Evolutionary conservation across 2,329 filamentous ascomycete genomes (phyloP).

Genomic region (Atkinsonella texensis): DNA sequence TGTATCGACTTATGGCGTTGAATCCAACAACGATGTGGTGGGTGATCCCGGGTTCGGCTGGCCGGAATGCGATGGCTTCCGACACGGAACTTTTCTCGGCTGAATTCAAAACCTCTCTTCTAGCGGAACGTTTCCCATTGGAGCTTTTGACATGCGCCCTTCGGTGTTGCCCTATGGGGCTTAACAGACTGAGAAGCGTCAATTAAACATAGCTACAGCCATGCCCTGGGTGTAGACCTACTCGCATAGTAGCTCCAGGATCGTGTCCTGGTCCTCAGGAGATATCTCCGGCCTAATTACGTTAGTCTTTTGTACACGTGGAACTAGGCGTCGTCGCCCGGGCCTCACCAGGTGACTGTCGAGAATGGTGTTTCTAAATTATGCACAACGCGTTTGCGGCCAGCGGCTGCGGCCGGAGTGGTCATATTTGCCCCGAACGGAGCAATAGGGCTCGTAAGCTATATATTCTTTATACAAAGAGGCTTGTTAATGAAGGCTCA

Average conservation of each 20-base stretch:
- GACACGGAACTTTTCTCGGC: constrained; percentile 12
- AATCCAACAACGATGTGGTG: constrained; percentile 52
- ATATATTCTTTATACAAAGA: too few relatives aligned
- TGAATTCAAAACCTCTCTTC: constrained; percentile 28
- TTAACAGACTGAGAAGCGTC: constrained; percentile 39
- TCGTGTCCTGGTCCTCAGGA: constrained; percentile 46
- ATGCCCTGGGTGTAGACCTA: constrained; percentile 23
- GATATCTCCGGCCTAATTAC: constrained; percentile 46
- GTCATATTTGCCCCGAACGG: constrained; percentile 12
- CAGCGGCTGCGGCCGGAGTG: constrained; percentile 10
- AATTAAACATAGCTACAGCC: neutral
- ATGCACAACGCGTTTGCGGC: constrained; percentile 46
- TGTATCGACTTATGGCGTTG: constrained; percentile 46
- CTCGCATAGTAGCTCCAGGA: constrained; percentile 57
- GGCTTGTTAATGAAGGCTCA: too few relatives aligned
- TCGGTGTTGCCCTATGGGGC: constrained; percentile 52
- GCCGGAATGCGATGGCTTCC: constrained; percentile 4
- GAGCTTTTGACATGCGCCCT: constrained; percentile 41
- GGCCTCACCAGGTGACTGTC: constrained; percentile 44
- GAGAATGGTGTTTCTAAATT: constrained; percentile 57
- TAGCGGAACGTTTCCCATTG: constrained; percentile 44
- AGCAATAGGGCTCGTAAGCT: neutral
- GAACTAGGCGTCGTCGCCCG: neutral
- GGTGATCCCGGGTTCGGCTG: constrained; percentile 37
- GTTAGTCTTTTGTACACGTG: neutral